phyloP scores from a whole-genome alignment of 192 early-diverging fungal genomes.

The Coemansia sp. region DNA sequence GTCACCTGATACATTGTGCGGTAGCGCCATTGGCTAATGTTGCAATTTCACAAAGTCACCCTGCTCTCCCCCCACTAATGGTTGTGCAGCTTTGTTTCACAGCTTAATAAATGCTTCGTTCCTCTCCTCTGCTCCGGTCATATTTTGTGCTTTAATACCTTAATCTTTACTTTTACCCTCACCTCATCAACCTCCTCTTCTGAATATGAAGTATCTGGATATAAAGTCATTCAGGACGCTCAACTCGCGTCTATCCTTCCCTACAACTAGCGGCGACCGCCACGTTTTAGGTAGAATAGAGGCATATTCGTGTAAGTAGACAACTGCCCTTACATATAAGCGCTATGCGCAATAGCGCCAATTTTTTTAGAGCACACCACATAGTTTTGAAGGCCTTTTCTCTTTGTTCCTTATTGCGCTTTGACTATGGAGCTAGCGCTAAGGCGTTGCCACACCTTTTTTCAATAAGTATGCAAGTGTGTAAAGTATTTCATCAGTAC shows the following conservation, averaged over 20 bases:
- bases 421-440: too few species aligned
- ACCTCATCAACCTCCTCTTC: not conserved
- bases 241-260: slow-evolving; percentile 80
- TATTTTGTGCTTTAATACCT: slow-evolving; percentile 11
- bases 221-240: slow-evolving; percentile 76
- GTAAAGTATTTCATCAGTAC: too few species aligned
- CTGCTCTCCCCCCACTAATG: not conserved
- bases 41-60: not conserved
- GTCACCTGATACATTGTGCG: slow-evolving; percentile 9
- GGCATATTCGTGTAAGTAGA: slow-evolving; percentile 89
- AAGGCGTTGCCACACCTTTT: too few species aligned
- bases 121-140: not conserved
- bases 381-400: too few species aligned
- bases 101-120: not conserved
- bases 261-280: slow-evolving; percentile 77
- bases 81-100: not conserved
- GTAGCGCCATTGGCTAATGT: slow-evolving; percentile 7
- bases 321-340: not conserved
- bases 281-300: slow-evolving; percentile 82
- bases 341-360: too few species aligned
- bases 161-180: slow-evolving; percentile 1
- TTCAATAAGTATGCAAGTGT: too few species aligned
- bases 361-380: too few species aligned
- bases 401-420: too few species aligned
- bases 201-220: slow-evolving; percentile 86